phyloP scores from a whole-genome alignment of 768 basidiomycete species.

The Psilocybe cubensis region DNA sequence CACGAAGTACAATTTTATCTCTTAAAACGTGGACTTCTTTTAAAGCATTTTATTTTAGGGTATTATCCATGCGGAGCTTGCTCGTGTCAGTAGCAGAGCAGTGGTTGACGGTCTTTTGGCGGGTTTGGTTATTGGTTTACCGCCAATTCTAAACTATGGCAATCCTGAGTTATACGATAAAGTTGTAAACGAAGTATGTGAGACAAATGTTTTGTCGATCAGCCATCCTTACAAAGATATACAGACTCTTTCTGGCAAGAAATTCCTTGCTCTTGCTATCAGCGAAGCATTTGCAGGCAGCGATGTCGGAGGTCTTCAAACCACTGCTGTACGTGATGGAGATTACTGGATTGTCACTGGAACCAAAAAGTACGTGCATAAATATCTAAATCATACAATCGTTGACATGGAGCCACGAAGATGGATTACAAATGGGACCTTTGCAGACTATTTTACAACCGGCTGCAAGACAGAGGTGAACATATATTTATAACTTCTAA shows the following conservation, averaged over 20 bases:
- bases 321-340: conserved; percentile 83
- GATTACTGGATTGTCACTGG: conserved; percentile 89
- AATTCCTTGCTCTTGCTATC: conserved; percentile 89
- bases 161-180: conserved; percentile 70
- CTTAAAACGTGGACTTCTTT: neutral
- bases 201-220: neutral
- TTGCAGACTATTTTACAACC: conserved; percentile 86
- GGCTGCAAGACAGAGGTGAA: conserved; percentile 72
- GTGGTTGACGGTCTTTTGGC: conserved; percentile 87
- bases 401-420: conserved; percentile 33
- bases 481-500: neutral
- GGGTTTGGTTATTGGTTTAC: conserved; percentile 84
- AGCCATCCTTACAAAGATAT: neutral
- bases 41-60: conserved; percentile 42
- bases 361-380: conserved; percentile 76
- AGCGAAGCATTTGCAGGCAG: conserved; percentile 93
- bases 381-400: neutral
- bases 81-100: conserved; percentile 82
- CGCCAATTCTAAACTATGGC: conserved; percentile 89
- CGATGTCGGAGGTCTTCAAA: conserved; percentile 84
- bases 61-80: conserved; percentile 81
- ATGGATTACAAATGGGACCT: conserved; percentile 90
- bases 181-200: conserved; percentile 71
- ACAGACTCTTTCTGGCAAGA: conserved; percentile 66
- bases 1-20: conserved; percentile 61